Evolutionary conservation across 129 eudicot genomes (phyloP), one percentile per base, ranked within the genome.

Genomic region (Helichrysum umbraculigerum): DNA sequence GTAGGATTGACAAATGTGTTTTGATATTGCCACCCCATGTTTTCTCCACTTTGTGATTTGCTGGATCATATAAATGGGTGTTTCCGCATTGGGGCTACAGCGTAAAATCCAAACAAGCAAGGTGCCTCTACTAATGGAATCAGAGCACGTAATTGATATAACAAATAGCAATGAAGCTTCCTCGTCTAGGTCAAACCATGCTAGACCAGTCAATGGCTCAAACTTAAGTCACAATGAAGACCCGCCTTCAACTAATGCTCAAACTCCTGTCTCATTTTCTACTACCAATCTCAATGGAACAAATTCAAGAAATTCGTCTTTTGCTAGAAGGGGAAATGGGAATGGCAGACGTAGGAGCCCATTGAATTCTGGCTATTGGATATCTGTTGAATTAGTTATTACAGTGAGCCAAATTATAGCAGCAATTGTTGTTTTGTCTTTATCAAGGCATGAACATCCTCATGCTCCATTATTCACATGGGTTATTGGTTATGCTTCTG

Each of bases 401-500:
- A 93, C 97, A 32, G 88, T 91, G 37, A 87, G 97, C 77, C 98
- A 93, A 88, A 93, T 93, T 73, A 62, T 90, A 74, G 97, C 98
- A 62, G 90, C 98, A 34, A 20, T 86, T 71, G 83, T 86, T 74
- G 98, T 91, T 60, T 91, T 93, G 76, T 83, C 88, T 77, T 72
- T 93, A 59, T 90, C 97, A 63, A 87, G 86, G 75, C 76, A 90
- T 52, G 98, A 93, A 77, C 84, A 83, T 28, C 98, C 98, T 51
- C 96, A 67, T 71, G 88, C 98, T 71, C 98, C 98, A 28, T 84
- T 93, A 73, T 81, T 75, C 81, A 78, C 85, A 68, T 93, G 98
- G 98, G 82, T 93, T 66, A 82, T 93, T 52, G 98, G 98, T 74
- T 93, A 93, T 88, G 88, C 97, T 47, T 85, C 89, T n/a, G 98